phyloP scores from a whole-genome alignment of 2,329 filamentous ascomycete genomes.

The Colletotrichum sojae region DNA sequence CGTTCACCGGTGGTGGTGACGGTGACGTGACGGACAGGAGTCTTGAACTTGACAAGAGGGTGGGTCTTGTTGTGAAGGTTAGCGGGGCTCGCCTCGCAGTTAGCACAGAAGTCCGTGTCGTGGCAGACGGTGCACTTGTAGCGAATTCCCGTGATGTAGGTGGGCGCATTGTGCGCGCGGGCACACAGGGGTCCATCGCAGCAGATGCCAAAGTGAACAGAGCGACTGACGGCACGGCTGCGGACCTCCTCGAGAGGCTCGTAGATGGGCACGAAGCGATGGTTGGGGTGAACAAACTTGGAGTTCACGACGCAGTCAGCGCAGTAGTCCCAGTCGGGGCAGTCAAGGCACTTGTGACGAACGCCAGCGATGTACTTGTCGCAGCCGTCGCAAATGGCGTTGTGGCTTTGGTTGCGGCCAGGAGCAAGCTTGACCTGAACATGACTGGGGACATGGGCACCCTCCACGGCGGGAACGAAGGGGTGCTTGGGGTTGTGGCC shows the following conservation, averaged over 20 bases:
- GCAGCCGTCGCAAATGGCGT: constrained; percentile 95
- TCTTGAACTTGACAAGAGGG: constrained; percentile 97
- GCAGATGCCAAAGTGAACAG: constrained; percentile 86
- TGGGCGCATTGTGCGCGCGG: constrained; percentile 61
- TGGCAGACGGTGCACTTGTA: constrained; percentile 99
- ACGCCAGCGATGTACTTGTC: constrained; percentile 89
- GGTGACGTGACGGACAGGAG: constrained; percentile 87
- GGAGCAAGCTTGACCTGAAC: constrained; percentile 79
- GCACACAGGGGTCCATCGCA: constrained; percentile 94
- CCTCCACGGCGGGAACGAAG: constrained; percentile 78
- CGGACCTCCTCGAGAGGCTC: constrained; percentile 69
- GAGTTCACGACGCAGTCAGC: constrained; percentile 79
- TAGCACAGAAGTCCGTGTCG: constrained; percentile 94
- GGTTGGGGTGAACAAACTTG: constrained; percentile 79
- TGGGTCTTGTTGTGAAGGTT: constrained; percentile 96
- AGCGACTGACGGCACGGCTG: constrained; percentile 57
- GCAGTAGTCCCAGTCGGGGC: constrained; percentile 98
- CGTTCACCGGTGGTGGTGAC: constrained; percentile 89
- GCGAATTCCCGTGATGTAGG: constrained; percentile 86
- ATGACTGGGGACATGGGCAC: constrained; percentile 71
- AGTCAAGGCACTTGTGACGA: constrained; percentile 96
- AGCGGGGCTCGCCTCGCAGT: constrained; percentile 88
- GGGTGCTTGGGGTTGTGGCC: constrained; percentile 92
- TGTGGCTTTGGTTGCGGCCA: constrained; percentile 85
- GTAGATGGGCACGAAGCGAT: constrained; percentile 92